A percentile compares a stretch with the other conserved stretches of the same genome.
Evolutionary conservation across 2,329 filamentous ascomycete species (phyloP).

Genomic region (Colletotrichum brevisporum): DNA sequence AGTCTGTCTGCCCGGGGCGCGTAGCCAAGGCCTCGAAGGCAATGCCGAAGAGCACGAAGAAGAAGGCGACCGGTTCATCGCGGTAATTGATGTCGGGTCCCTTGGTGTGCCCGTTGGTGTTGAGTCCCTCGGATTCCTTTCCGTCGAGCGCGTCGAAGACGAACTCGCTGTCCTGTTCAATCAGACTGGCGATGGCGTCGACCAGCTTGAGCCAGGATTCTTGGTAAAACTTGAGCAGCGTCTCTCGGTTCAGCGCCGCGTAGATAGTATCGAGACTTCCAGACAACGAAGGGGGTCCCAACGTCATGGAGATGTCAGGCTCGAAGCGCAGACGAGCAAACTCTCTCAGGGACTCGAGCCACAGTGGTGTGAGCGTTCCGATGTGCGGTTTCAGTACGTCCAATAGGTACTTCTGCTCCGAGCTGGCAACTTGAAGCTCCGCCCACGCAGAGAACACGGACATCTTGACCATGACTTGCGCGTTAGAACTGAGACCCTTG

Average conservation of each 20-base stretch:
- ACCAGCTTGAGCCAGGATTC: conserved; percentile 97
- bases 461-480: conserved; percentile 98
- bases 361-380: conserved; percentile 89
- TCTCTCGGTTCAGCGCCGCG: conserved; percentile 93
- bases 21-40: conserved; percentile 96
- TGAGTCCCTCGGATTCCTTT: conserved; percentile 71
- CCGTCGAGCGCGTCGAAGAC: conserved; percentile 97
- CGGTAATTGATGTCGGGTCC: conserved; percentile 94
- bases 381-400: conserved; percentile 93
- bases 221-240: conserved; percentile 94
- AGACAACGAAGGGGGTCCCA: conserved; percentile 84
- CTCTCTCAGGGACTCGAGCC: conserved; percentile 93
- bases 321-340: conserved; percentile 95
- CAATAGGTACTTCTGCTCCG: conserved; percentile 89
- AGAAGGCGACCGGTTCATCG: conserved; percentile 97
- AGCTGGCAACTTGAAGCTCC: conserved; percentile 94
- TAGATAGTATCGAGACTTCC: conserved; percentile 95
- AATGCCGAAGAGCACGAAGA: conserved; percentile 97
- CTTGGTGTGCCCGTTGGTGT: conserved; percentile 68
- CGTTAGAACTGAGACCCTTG: conserved; percentile 93
- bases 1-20: conserved; percentile 75
- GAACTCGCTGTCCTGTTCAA: conserved; percentile 97
- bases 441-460: conserved; percentile 98
- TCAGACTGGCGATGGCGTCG: conserved; percentile 95
- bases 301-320: conserved; percentile 93